Evolutionary conservation across 2,329 filamentous ascomycete species (phyloP), one percentile per base, ranked within the genome.

Genomic region (Malbranchea cinnamomea): DNA sequence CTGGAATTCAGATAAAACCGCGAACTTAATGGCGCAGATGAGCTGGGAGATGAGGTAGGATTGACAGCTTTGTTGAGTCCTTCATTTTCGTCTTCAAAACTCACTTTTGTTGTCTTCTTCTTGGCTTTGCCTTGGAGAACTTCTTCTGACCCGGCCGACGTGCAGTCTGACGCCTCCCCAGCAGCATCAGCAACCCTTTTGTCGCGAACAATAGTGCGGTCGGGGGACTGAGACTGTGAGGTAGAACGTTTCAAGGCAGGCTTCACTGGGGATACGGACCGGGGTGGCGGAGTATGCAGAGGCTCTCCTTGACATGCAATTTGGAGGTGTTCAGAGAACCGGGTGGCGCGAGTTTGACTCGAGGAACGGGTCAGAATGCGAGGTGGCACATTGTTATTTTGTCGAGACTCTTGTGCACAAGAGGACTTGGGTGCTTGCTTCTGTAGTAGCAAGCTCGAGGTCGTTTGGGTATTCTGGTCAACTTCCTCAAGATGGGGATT

Each of bases 21-120:
- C 8, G 54, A 51, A n/a, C 53, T 57, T 15, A 49, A 44, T 3
- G 45, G 27, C 16, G 36, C 33, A 22, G 47, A 43, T 10, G 56
- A 53, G 22, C 59, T 56, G 2, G 52, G 54, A 4, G 54, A 57
- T 5, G 52, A 54, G 17, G 54, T 50, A 28, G 56, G 51, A 19
- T 53, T 59, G 6, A 54, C 52, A 16, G 54, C 50, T 11, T 59
- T 47, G 12, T 60, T 62, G 16, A 67, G 56, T 15, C 65, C 45
- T 31, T 65, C 57, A 4, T 65, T 54, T 26, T 65, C 62, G 24
- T 72, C 68, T 33, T 74, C 70, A 40, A 76, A 94, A 54, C 83
- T 93, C 30, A 76, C 71, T 31, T 70, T 60, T 3, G 60, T 60
- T 17, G 52, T 52, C 45, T 66, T 70, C 49, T 65, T 73, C 39